Evolutionary conservation across 352 stramenopile species (phyloP).

Genomic region (Discostella stelligera): DNA sequence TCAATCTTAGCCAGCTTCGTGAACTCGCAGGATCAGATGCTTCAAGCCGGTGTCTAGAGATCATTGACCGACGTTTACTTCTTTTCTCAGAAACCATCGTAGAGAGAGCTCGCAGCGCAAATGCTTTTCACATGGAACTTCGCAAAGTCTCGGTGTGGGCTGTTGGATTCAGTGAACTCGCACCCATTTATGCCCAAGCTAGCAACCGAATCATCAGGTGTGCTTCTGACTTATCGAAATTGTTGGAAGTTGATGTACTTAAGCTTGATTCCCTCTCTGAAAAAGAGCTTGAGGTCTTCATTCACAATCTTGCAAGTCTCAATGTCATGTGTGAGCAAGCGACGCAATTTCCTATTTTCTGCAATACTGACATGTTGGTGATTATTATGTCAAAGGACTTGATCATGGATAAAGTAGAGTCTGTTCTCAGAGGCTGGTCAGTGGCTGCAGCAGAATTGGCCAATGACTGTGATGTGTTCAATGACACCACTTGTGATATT

Average conservation of each 20-base stretch:
- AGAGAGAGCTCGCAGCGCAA: background rate
- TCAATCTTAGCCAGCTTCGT: slow-evolving; percentile 22
- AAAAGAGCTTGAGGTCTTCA: slow-evolving; percentile 2
- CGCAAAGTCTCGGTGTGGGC: slow-evolving; percentile 37
- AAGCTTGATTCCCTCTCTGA: background rate
- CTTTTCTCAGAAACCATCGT: slow-evolving; percentile 24
- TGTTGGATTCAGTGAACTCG: slow-evolving; percentile 26
- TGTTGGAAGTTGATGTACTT: slow-evolving; percentile 3
- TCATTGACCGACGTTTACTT: slow-evolving; percentile 11
- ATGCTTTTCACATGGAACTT: slow-evolving; percentile 24
- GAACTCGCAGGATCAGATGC: slow-evolving; percentile 18
- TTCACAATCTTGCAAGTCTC: slow-evolving; percentile 3
- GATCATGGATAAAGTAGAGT: slow-evolving; percentile 6
- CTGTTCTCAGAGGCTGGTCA: slow-evolving; percentile 13
- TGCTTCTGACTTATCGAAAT: slow-evolving; percentile 7
- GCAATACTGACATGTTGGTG: background rate
- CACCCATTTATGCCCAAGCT: slow-evolving; percentile 15
- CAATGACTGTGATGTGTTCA: slow-evolving; percentile 8
- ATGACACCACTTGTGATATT: slow-evolving; percentile 14
- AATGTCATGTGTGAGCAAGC: slow-evolving; percentile 7
- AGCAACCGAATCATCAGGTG: slow-evolving; percentile 17
- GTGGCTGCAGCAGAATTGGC: slow-evolving; percentile 12
- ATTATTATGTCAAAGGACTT: slow-evolving; percentile 9
- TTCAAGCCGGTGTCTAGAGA: slow-evolving; percentile 1
- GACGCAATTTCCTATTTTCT: background rate